phyloP scores from a whole-genome alignment of 192 early-diverging fungal species.

The Backusella circina region DNA sequence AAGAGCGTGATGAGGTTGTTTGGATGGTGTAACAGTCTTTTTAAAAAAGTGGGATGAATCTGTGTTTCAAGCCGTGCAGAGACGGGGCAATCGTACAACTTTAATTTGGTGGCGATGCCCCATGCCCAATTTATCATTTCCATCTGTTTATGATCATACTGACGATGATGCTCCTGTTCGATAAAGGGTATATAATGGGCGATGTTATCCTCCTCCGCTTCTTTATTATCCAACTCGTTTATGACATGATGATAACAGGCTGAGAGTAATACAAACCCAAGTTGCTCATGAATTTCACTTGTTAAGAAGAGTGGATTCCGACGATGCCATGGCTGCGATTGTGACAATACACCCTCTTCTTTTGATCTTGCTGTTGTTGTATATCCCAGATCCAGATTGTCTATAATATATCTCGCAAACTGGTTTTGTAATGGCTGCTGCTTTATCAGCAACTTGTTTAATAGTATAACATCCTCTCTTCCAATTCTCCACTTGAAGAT shows the following conservation, averaged over 20 bases:
- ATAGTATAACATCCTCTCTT: conserved; percentile 22
- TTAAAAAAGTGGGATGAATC: neutral
- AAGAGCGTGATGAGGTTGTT: conserved; percentile 23
- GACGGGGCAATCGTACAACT: neutral
- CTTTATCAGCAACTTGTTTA: conserved; percentile 19
- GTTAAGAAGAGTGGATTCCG: conserved; percentile 5
- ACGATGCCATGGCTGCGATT: conserved; percentile 17
- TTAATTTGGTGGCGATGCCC: neutral
- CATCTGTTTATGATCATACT: neutral
- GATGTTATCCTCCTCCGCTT: neutral
- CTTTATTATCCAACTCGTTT: neutral
- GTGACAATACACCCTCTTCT: neutral
- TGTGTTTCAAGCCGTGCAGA: neutral
- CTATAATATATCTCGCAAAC: conserved; percentile 26
- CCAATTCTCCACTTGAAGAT: conserved; percentile 35
- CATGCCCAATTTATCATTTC: conserved; percentile 1
- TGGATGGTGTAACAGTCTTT: conserved; percentile 5
- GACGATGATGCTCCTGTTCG: neutral
- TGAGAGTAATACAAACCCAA: conserved; percentile 22
- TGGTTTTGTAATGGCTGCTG: neutral
- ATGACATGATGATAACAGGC: conserved; percentile 11
- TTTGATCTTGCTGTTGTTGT: neutral
- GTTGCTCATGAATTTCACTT: conserved; percentile 12
- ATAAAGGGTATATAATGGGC: neutral
- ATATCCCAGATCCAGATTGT: conserved; percentile 14